These are phyloP conservation scores for Didymella sp. DNA, from an alignment of 2,329 filamentous ascomycete genomes.

Conservation along the genomic window DNA sequence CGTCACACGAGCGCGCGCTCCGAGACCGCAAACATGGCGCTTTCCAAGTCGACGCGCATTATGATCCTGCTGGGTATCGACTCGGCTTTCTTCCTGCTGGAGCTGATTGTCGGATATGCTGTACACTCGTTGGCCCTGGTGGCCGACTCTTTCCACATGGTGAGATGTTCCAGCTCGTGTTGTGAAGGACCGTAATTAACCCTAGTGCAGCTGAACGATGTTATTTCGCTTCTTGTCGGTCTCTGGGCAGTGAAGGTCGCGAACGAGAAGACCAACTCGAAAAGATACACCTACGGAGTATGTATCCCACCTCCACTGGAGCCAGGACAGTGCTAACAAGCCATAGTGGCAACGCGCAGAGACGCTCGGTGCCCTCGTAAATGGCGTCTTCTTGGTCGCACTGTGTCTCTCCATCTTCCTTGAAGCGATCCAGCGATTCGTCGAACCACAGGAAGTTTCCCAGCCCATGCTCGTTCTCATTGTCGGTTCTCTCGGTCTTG, in stretches of 20 bases:
- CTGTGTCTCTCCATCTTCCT: conserved; percentile 96
- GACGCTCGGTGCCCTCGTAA: conserved; percentile 94
- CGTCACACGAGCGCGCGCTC: conserved; percentile 17
- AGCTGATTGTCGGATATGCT: conserved; percentile 81
- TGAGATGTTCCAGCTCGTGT: conserved; percentile 50
- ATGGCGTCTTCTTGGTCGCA: conserved; percentile 96
- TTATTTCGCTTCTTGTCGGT: conserved; percentile 89
- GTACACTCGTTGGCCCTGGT: conserved; percentile 92
- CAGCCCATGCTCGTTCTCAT: conserved; percentile 88
- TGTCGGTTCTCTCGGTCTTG: conserved; percentile 84
- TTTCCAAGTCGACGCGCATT: conserved; percentile 93
- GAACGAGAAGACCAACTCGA: conserved; percentile 77
- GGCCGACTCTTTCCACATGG: conserved; percentile 98
- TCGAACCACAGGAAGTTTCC: conserved; percentile 86
- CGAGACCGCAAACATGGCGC: conserved; percentile 66
- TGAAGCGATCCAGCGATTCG: conserved; percentile 88
- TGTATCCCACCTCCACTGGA: conserved; percentile 47
- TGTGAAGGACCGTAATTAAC: conserved; percentile 18
- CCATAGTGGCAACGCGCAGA: conserved; percentile 91
- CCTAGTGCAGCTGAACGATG: conserved; percentile 80
- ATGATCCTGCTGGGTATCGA: conserved; percentile 92
- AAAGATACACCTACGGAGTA: conserved; percentile 94
- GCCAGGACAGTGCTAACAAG: conserved; percentile 23
- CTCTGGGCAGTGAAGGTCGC: conserved; percentile 94
- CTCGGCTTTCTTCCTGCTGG: conserved; percentile 85